These are phyloP conservation scores for Lentinula lateritia DNA, from an alignment of 768 basidiomycete species.

Conservation along the genomic window DNA sequence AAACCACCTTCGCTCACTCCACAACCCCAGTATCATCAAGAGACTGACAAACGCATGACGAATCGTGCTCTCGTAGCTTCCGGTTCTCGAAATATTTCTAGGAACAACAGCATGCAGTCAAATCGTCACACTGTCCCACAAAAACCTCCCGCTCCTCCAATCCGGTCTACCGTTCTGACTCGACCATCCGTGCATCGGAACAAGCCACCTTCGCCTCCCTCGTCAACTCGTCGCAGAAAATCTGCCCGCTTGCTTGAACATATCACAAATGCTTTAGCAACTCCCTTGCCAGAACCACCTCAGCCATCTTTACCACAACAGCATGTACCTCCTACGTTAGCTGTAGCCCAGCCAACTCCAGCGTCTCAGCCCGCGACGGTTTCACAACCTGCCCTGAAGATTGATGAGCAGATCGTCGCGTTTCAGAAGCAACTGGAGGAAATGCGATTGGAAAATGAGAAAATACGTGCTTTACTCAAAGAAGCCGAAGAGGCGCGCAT, in stretches of 20 bases:
- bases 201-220: neutral
- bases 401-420: conserved; percentile 2
- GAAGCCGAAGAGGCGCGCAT: conserved; percentile 46
- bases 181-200: neutral
- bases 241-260: neutral
- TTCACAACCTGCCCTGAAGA: conserved; percentile 5
- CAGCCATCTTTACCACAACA: neutral
- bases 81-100: conserved; percentile 12
- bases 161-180: neutral
- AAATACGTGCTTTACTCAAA: conserved; percentile 38
- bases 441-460: conserved; percentile 31
- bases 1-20: conserved; percentile 8
- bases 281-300: neutral
- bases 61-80: neutral
- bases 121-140: neutral
- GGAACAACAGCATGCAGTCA: conserved; percentile 1
- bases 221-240: neutral
- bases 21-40: conserved; percentile 6
- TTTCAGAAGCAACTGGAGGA: conserved; percentile 37
- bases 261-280: neutral
- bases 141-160: neutral
- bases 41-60: neutral
- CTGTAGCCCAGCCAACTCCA: neutral
- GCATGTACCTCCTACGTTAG: neutral
- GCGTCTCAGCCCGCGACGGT: neutral